Conservation (phyloP, 805 yeast genomes). For the Schwanniomyces occidentalis region DNA sequence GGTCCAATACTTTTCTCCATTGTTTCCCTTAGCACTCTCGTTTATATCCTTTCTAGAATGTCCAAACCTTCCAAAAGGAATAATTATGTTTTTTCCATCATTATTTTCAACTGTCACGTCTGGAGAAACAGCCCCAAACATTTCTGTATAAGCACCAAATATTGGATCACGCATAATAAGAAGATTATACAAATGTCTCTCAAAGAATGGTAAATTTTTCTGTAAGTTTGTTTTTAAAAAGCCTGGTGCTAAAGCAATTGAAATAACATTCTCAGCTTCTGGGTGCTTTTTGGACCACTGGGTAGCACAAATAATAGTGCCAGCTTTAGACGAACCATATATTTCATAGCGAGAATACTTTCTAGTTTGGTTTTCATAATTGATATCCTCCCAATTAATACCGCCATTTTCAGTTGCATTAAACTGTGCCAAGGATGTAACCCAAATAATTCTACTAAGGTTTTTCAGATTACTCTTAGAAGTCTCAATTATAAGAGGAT, state of each 20-base stretch:
- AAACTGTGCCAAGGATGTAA: constrained; percentile 40
- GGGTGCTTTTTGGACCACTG: constrained; percentile 34
- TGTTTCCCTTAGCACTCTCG: constrained; percentile 28
- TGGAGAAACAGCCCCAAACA: constrained; percentile 44
- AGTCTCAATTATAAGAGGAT: constrained; percentile 35
- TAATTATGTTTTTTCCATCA: constrained; percentile 11
- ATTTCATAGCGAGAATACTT: constrained; percentile 10
- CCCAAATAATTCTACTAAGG: constrained; percentile 45
- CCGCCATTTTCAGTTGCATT: constrained; percentile 28
- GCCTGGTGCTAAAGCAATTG: constrained; percentile 45
- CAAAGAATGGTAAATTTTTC: constrained; percentile 16
- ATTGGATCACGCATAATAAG: constrained; percentile 16
- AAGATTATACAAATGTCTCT: not conserved
- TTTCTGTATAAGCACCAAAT: constrained; percentile 46
- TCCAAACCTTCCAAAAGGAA: constrained; percentile 37
- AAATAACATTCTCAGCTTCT: constrained; percentile 24
- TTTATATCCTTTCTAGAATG: constrained; percentile 35
- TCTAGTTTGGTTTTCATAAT: constrained; percentile 13
- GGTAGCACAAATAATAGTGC: constrained; percentile 33
- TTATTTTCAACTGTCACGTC: constrained; percentile 28
- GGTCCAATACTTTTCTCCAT: constrained; percentile 36
- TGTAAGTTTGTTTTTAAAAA: constrained; percentile 32
- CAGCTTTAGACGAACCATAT: constrained; percentile 48
- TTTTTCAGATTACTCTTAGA: constrained; percentile 20
- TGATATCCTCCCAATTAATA: constrained; percentile 34